Evolutionary conservation across 345 rosid genomes (phyloP).

Genomic region (Camelina laxa): DNA sequence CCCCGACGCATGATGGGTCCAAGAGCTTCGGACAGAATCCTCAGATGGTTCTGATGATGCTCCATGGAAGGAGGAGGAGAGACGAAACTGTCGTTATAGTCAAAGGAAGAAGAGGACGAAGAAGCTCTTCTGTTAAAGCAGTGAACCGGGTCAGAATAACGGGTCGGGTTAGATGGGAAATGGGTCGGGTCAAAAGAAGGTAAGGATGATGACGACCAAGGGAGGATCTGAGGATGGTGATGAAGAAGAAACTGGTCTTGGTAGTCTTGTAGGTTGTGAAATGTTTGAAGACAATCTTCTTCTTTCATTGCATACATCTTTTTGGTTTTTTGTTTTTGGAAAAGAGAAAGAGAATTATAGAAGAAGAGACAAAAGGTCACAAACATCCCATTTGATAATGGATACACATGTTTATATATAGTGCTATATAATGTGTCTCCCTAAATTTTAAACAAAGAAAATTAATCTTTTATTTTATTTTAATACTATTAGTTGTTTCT

Average conservation of each 20-base stretch:
- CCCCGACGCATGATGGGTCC: constrained; percentile 73
- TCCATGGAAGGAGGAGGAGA: constrained; percentile 52
- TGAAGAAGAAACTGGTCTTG: constrained; percentile 73
- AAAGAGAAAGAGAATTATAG: constrained; percentile 34
- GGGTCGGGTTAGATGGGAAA: constrained; percentile 48
- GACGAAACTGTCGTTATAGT: constrained; percentile 37
- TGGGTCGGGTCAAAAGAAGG: constrained; percentile 43
- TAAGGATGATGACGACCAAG: constrained; percentile 33
- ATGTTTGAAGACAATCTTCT: constrained; percentile 69
- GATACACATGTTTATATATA: constrained; percentile 33
- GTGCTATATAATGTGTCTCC: constrained; percentile 27
- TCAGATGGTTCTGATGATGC: constrained; percentile 60
- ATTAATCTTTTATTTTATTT: constrained; percentile 5
- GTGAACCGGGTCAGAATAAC: constrained; percentile 67
- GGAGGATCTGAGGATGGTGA: constrained; percentile 49
- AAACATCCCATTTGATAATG: constrained; percentile 48
- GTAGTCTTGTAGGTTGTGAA: constrained; percentile 64
- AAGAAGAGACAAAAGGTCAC: constrained; percentile 46
- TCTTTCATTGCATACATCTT: constrained; percentile 70
- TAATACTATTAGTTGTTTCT: not conserved
- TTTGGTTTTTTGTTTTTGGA: constrained; percentile 11
- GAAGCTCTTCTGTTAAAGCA: constrained; percentile 75
- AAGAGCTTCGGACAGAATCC: constrained; percentile 79
- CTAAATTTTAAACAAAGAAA: not conserved
- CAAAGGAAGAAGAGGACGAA: constrained; percentile 36